These are phyloP conservation scores for Ajuga chamaepitys DNA, from an alignment of 257 asterid species.

Conservation along the genomic window DNA sequence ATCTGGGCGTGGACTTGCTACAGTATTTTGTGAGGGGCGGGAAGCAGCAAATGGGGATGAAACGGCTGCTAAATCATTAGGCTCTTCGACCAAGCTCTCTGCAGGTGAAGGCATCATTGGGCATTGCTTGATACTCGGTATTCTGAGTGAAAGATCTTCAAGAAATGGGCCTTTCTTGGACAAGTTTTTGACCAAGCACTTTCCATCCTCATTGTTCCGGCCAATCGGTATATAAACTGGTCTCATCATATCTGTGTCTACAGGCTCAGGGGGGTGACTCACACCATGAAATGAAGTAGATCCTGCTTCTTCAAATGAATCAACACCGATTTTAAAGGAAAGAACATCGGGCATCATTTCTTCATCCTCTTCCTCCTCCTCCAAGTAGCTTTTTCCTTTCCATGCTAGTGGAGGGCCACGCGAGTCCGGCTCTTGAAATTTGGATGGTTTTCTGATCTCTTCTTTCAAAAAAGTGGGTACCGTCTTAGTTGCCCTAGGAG, in stretches of 20 bases:
- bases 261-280: slow-evolving; percentile 85
- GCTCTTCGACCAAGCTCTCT: slow-evolving; percentile 37
- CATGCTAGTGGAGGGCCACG: slow-evolving; percentile 32
- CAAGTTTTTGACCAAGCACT: slow-evolving; percentile 41
- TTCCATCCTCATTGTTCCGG: slow-evolving; percentile 40
- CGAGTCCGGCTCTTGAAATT: slow-evolving; percentile 17
- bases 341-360: slow-evolving; percentile 51
- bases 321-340: slow-evolving; percentile 40
- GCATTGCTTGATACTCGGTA: slow-evolving; percentile 37
- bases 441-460: slow-evolving; percentile 30
- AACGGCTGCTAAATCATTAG: slow-evolving; percentile 22
- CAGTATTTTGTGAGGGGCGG: slow-evolving; percentile 26
- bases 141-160: slow-evolving; percentile 50
- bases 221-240: slow-evolving; percentile 69
- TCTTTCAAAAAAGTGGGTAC: slow-evolving; percentile 32
- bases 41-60: slow-evolving; percentile 34
- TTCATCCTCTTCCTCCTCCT: slow-evolving; percentile 40
- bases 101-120: slow-evolving; percentile 26
- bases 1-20: slow-evolving; percentile 33
- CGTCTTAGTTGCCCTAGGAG: slow-evolving; percentile 23
- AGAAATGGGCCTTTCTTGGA: slow-evolving; percentile 56
- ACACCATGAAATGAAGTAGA: slow-evolving; percentile 86
- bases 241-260: slow-evolving; percentile 63
- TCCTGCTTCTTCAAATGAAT: slow-evolving; percentile 60
- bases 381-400: slow-evolving; percentile 48